Percentiles rank a stretch among this genome's conserved stretches.
phyloP scores from a whole-genome alignment of 495 filamentous ascomycete species.

The Pyrenopolyporus hunteri region DNA sequence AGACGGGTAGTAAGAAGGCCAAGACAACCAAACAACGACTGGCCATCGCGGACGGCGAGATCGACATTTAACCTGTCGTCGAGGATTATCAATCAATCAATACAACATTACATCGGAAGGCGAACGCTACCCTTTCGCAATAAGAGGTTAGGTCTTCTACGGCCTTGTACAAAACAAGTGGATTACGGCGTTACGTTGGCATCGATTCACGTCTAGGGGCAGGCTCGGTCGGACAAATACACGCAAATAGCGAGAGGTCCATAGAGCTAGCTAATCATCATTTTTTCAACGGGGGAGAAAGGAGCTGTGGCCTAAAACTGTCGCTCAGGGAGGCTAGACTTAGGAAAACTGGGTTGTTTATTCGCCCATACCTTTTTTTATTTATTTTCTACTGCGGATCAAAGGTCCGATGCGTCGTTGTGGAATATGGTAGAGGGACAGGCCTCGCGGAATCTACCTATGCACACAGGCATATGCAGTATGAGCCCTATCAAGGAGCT shows the following conservation, averaged over 20 bases:
- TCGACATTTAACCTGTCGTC: conserved; percentile 42
- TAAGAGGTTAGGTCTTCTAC: background rate
- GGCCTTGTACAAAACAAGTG: conserved; percentile 34
- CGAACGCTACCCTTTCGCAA: background rate
- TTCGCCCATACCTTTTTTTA: conserved; percentile 9
- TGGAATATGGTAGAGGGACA: conserved; percentile 30
- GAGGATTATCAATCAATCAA: background rate
- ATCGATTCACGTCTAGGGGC: conserved; percentile 14
- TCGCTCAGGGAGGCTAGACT: conserved; percentile 24
- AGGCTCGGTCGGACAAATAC: conserved; percentile 19
- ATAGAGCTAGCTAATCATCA: conserved; percentile 35
- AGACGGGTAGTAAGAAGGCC: conserved; percentile 77
- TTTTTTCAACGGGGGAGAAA: conserved; percentile 4
- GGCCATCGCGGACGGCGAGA: conserved; percentile 81
- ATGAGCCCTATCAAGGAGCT: conserved; percentile 2
- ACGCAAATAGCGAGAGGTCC: conserved; percentile 14
- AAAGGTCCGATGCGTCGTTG: conserved; percentile 5
- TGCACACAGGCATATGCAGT: conserved; percentile 14
- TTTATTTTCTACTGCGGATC: conserved; percentile 2
- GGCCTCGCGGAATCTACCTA: conserved; percentile 8
- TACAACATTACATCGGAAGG: background rate
- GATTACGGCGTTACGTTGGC: conserved; percentile 25
- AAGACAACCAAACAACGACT: conserved; percentile 90
- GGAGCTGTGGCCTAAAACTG: conserved; percentile 7
- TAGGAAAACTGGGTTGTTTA: conserved; percentile 12